Evolutionary conservation across 257 asterid species (phyloP), one percentile per base, ranked within the genome.

Genomic region (Primulina tabacum): DNA sequence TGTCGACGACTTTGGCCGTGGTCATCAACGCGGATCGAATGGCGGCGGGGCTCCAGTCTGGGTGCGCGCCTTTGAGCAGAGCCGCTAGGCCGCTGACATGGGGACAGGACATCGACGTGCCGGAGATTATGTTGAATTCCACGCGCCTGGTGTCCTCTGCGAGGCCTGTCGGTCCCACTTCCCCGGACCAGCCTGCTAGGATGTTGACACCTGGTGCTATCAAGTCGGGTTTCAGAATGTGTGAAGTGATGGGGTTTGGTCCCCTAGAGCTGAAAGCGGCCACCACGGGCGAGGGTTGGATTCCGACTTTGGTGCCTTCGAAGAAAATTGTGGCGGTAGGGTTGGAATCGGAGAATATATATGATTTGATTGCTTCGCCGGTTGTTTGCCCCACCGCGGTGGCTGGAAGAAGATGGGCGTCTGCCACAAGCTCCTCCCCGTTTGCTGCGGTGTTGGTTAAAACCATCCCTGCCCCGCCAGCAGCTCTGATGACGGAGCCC

Each of bases 61-160:
- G 92, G 64, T 88, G 91, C 0, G 80, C 89, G 29, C 83, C 82
- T 53, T 86, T 90, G 0, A 90, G 72, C 60, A 88, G 52, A 24
- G 91, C 96, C 18, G 95, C 96, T 58, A 90, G 58, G 83, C 96
- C 96, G 69, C 96, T 90, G 34, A 86, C 85, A 76, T 90, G 96
- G 0, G 96, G 96, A 58, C 96, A 90, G 18, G 96, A 86, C 96
- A 90, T 90, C 1, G 96, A 90, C 0, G 95, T 90, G 21, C 96
- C 96, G 1, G 92, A 90, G 18, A 87, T 77, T 20, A 90, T 87
- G 86, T 90, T 90, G 83, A 81, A 90, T 30, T 64, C 82, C 4
- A 86, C 92, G 11, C 89, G 92, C 35, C 96, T 65, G 1, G 0
- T 2, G 82, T 90, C 96, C 74, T 80, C 92, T 0, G 83, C 47